Evolutionary conservation across 208 protist species (phyloP).

Genomic region (Acanthamoeba castellanii): DNA sequence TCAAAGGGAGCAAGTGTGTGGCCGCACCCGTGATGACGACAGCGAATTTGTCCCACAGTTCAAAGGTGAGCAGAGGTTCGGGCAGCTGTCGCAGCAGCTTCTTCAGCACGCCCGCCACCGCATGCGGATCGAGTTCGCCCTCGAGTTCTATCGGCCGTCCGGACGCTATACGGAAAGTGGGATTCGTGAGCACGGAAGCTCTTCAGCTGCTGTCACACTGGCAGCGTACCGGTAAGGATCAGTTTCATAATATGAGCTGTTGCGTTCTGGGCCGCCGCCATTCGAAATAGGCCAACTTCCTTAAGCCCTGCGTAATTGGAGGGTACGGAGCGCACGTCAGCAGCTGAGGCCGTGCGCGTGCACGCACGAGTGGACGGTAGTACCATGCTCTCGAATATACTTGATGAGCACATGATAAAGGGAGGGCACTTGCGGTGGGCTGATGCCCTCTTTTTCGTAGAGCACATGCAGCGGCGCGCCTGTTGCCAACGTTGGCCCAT

Average conservation of each 20-base stretch:
- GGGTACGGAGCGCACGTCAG: neutral
- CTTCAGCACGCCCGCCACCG: slow-evolving; percentile 58
- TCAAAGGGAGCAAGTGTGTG: neutral
- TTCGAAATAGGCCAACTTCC: slow-evolving; percentile 64
- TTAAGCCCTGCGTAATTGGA: neutral
- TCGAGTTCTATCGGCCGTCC: slow-evolving; percentile 35
- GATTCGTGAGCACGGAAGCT: neutral
- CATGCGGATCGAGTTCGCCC: slow-evolving; percentile 12
- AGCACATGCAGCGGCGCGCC: slow-evolving; percentile 35
- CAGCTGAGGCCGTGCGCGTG: neutral
- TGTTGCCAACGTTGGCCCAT: neutral
- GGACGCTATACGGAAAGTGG: neutral
- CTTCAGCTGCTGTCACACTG: neutral
- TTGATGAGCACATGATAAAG: neutral
- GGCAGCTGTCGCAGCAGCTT: slow-evolving; percentile 64
- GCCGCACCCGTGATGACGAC: neutral
- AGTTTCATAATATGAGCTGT: slow-evolving; percentile 27
- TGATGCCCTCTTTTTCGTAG: slow-evolving; percentile 33
- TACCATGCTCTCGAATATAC: slow-evolving; percentile 10
- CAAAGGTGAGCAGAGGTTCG: slow-evolving; percentile 62
- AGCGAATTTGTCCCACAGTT: slow-evolving; percentile 50
- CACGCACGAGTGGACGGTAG: neutral
- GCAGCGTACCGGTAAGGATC: slow-evolving; percentile 2
- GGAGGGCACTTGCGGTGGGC: slow-evolving; percentile 37
- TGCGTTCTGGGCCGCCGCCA: neutral